Percentiles rank a stretch among this genome's conserved stretches.
These are phyloP conservation scores for Nitzschia palea DNA, from an alignment of 108 stramenopile genomes.

Conservation along the genomic window DNA sequence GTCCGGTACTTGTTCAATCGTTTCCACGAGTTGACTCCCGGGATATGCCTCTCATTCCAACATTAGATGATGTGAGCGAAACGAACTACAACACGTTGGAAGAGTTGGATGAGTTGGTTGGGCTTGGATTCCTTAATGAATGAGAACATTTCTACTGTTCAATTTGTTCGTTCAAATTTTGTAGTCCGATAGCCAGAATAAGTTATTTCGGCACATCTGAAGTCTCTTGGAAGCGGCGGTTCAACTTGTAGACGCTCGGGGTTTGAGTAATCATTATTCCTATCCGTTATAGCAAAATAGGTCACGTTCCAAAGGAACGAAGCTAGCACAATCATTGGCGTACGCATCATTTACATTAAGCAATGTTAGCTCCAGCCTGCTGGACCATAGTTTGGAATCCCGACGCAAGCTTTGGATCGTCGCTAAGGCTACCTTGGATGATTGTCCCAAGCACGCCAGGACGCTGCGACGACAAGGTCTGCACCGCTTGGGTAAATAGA, in stretches of 20 bases:
- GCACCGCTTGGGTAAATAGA: conserved; percentile 50
- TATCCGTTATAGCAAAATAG: background rate
- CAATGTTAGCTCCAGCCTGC: conserved; percentile 24
- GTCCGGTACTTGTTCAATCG: background rate
- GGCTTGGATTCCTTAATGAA: conserved; percentile 4
- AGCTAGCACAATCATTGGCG: background rate
- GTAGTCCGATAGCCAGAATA: too few relatives aligned
- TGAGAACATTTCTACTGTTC: background rate
- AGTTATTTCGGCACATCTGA: too few relatives aligned
- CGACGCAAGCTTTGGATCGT: conserved; percentile 61
- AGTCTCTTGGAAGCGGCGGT: too few relatives aligned
- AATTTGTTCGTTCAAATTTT: background rate
- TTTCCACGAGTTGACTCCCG: background rate
- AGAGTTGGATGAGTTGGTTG: background rate
- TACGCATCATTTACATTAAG: background rate
- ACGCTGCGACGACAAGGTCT: conserved; percentile 40
- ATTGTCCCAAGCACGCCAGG: conserved; percentile 63
- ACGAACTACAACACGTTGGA: background rate
- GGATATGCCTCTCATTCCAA: too few relatives aligned
- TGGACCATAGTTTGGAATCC: conserved; percentile 64
- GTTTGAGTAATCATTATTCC: too few relatives aligned
- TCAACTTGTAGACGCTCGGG: too few relatives aligned
- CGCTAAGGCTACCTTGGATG: conserved; percentile 56
- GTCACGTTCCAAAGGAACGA: background rate
- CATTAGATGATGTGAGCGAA: background rate